phyloP scores from a whole-genome alignment of 2,329 filamentous ascomycete genomes.

The Clonostachys rosea region DNA sequence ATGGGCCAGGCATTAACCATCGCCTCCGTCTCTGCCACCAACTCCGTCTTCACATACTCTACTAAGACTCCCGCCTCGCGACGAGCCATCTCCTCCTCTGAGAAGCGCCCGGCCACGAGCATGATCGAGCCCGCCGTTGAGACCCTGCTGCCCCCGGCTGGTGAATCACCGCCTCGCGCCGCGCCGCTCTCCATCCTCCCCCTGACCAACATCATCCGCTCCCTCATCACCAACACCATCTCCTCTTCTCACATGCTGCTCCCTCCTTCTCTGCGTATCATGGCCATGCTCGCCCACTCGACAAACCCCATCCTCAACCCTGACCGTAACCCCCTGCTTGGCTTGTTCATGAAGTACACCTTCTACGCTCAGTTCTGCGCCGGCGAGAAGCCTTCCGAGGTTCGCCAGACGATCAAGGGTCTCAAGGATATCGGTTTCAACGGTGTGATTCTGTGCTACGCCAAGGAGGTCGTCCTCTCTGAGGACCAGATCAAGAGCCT shows the following conservation, averaged over 20 bases:
- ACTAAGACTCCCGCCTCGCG: slow-evolving; percentile 6
- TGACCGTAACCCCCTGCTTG: slow-evolving; percentile 69
- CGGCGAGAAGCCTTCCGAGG: slow-evolving; percentile 67
- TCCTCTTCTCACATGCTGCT: slow-evolving; percentile 69
- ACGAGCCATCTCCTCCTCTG: slow-evolving; percentile 28
- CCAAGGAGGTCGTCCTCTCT: slow-evolving; percentile 71
- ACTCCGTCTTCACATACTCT: not conserved
- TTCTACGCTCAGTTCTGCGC: slow-evolving; percentile 93
- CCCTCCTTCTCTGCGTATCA: slow-evolving; percentile 61
- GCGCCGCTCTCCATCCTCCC: slow-evolving; percentile 63
- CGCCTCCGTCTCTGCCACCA: not conserved
- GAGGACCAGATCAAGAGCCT: slow-evolving; percentile 44
- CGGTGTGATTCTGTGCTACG: slow-evolving; percentile 82
- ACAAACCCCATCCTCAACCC: slow-evolving; percentile 64
- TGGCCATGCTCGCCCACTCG: slow-evolving; percentile 67
- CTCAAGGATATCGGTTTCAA: slow-evolving; percentile 74
- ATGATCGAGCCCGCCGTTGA: slow-evolving; percentile 17
- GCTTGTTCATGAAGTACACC: slow-evolving; percentile 69
- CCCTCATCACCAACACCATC: slow-evolving; percentile 63
- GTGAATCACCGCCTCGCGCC: slow-evolving; percentile 6
- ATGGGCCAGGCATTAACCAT: not conserved
- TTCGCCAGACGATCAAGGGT: slow-evolving; percentile 56
- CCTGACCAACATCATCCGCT: slow-evolving; percentile 61
- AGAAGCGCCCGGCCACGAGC: slow-evolving; percentile 26
- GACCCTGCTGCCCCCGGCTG: slow-evolving; percentile 1